Evolutionary conservation across 176 grass and related monocot species (phyloP).

Genomic region (Urochloa ruziziensis): DNA sequence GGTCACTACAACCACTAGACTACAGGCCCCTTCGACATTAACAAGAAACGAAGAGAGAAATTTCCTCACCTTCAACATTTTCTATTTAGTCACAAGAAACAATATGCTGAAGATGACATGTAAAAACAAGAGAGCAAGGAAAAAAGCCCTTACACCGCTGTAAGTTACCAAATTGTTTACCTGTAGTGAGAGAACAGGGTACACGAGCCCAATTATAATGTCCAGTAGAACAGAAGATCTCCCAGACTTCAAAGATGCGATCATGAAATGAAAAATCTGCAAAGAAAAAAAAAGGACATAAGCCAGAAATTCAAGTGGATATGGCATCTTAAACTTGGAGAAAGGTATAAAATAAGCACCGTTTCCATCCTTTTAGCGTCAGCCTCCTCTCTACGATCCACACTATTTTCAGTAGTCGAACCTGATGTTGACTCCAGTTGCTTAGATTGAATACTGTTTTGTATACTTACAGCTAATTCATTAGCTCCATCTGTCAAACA

Average conservation of each 20-base stretch:
- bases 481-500: conserved; percentile 64
- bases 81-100: background rate
- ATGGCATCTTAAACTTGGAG: background rate
- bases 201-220: conserved; percentile 61
- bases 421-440: conserved; percentile 44
- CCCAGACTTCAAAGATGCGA: conserved; percentile 84
- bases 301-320: conserved; percentile 21
- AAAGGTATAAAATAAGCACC: conserved; percentile 44
- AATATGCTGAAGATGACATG: background rate
- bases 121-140: background rate
- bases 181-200: conserved; percentile 88
- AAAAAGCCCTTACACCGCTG: background rate
- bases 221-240: conserved; percentile 89
- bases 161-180: conserved; percentile 40
- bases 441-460: conserved; percentile 65
- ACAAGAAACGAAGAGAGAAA: background rate
- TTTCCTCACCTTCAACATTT: background rate
- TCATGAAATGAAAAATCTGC: conserved; percentile 95
- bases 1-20: no score
- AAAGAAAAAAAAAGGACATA: conserved; percentile 31
- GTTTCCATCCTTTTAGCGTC: conserved; percentile 85
- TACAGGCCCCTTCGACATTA: no score
- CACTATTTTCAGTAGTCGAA: conserved; percentile 45
- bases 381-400: conserved; percentile 45
- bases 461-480: conserved; percentile 76